phyloP scores from a whole-genome alignment of 331 rosid species.

The Telfairia occidentalis region DNA sequence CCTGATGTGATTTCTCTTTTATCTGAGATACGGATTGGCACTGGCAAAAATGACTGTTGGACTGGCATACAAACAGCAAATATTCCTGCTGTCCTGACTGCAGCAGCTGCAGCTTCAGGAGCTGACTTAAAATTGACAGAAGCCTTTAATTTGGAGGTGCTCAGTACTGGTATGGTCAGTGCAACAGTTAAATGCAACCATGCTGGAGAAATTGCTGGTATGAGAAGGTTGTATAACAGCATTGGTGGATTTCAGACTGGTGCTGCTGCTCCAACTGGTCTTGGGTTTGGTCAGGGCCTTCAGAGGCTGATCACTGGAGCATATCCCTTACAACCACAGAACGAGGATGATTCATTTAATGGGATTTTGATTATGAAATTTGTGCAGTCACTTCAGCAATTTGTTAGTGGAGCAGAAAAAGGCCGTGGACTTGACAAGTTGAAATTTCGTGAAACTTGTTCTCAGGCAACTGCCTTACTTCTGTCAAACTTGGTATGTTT shows the following conservation, averaged over 20 bases:
- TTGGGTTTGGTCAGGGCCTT: constrained; percentile 72
- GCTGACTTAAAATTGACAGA: constrained; percentile 76
- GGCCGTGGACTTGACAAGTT: constrained; percentile 80
- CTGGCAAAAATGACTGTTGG: constrained; percentile 83
- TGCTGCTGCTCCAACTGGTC: constrained; percentile 42
- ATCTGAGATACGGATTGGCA: constrained; percentile 90
- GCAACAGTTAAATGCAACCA: constrained; percentile 96
- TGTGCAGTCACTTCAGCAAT: constrained; percentile 82
- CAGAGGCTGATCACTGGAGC: constrained; percentile 95
- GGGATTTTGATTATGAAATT: constrained; percentile 78
- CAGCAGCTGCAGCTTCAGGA: constrained; percentile 97
- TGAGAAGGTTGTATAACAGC: constrained; percentile 95
- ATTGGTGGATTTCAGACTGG: constrained; percentile 85
- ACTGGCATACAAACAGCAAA: constrained; percentile 70
- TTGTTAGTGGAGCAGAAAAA: constrained; percentile 80
- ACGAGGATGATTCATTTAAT: constrained; percentile 73
- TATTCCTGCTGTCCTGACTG: constrained; percentile 92
- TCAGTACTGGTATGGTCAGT: constrained; percentile 84
- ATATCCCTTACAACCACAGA: constrained; percentile 64
- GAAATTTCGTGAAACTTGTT: constrained; percentile 87
- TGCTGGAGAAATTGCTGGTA: constrained; percentile 97
- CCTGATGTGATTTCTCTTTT: constrained; percentile 85
- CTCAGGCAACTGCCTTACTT: constrained; percentile 94
- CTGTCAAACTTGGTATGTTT: constrained; percentile 74
- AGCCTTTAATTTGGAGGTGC: constrained; percentile 91